A percentile compares a stretch with the other conserved stretches of the same genome.
phyloP scores from a whole-genome alignment of 768 basidiomycete species.

The Tylopilus plumbeoviolaceoides region DNA sequence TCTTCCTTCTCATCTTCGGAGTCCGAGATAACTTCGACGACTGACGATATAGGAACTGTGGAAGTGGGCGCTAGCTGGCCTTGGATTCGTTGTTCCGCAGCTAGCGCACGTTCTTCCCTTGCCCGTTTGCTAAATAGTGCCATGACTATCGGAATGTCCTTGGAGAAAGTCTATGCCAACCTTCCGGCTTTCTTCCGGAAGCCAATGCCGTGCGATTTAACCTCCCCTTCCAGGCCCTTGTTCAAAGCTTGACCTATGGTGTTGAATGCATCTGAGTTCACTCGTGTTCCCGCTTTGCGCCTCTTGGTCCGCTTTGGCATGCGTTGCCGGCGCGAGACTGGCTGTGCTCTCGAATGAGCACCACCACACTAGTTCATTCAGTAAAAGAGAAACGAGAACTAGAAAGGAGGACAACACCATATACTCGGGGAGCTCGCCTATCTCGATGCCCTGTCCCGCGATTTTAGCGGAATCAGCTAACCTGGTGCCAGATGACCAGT shows the following conservation, averaged over 20 bases:
- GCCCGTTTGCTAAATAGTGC: constrained; percentile 59
- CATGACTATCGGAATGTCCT: background rate
- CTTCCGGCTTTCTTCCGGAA: constrained; percentile 71
- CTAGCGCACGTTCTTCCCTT: constrained; percentile 71
- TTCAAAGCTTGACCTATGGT: constrained; percentile 54
- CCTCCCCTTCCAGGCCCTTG: constrained; percentile 35
- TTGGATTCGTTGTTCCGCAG: constrained; percentile 63
- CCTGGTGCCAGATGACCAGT: constrained; percentile 76
- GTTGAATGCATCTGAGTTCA: constrained; percentile 57
- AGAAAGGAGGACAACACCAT: constrained; percentile 42
- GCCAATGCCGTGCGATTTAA: constrained; percentile 48
- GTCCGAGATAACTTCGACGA: constrained; percentile 31
- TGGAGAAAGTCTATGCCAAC: constrained; percentile 31
- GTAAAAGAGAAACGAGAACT: background rate
- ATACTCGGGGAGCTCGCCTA: constrained; percentile 69
- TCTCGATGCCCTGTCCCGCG: constrained; percentile 45
- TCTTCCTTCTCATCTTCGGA: constrained; percentile 40
- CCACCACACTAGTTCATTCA: constrained; percentile 64
- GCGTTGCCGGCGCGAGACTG: constrained; percentile 43
- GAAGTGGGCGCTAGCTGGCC: constrained; percentile 14
- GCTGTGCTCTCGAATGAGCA: constrained; percentile 61
- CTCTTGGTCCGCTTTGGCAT: constrained; percentile 56
- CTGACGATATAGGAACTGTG: constrained; percentile 14
- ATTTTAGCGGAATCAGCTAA: constrained; percentile 61
- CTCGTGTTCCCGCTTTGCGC: constrained; percentile 68